Percentiles rank a stretch among this genome's conserved stretches.
Evolutionary conservation across 192 early-diverging fungal genomes (phyloP).

Genomic region (Physocladia obscura): DNA sequence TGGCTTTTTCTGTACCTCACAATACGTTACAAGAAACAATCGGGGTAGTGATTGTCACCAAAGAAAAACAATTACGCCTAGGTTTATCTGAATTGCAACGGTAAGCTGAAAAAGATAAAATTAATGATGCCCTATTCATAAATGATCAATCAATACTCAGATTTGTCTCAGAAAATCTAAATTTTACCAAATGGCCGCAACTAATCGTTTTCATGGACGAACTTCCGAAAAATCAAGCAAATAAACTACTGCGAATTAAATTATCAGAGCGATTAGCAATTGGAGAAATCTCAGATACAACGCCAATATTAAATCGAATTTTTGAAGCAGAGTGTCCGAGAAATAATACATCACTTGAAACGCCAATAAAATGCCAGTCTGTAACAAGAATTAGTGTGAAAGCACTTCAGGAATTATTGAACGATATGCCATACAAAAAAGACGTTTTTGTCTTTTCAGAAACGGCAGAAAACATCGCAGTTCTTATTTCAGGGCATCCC

Average conservation of each 20-base stretch:
- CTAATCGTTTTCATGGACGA: conserved; percentile 46
- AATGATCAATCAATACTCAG: background rate
- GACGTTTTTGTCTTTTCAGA: conserved; percentile 12
- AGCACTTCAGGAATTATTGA: background rate
- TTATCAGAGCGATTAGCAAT: conserved; percentile 40
- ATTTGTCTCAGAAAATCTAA: conserved; percentile 33
- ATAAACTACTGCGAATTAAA: conserved; percentile 45
- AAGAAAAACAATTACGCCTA: conserved; percentile 4
- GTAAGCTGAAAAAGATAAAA: background rate
- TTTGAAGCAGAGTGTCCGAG: conserved; percentile 29
- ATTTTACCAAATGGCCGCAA: conserved; percentile 46
- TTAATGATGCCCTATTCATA: background rate
- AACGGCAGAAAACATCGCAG: background rate
- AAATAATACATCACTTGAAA: background rate
- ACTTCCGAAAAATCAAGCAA: conserved; percentile 41
- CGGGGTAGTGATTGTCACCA: conserved; percentile 40
- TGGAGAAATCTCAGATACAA: conserved; percentile 35
- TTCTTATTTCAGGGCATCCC: background rate
- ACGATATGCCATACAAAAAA: conserved; percentile 2
- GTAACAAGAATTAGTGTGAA: background rate
- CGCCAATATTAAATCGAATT: conserved; percentile 15
- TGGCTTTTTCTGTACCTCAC: conserved; percentile 48
- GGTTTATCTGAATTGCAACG: conserved; percentile 19
- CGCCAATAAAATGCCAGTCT: background rate
- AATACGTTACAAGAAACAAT: conserved; percentile 46